Evolutionary conservation across 768 basidiomycete genomes (phyloP), one percentile per base, ranked within the genome.

Genomic region (Strobilomyces dryophilus): DNA sequence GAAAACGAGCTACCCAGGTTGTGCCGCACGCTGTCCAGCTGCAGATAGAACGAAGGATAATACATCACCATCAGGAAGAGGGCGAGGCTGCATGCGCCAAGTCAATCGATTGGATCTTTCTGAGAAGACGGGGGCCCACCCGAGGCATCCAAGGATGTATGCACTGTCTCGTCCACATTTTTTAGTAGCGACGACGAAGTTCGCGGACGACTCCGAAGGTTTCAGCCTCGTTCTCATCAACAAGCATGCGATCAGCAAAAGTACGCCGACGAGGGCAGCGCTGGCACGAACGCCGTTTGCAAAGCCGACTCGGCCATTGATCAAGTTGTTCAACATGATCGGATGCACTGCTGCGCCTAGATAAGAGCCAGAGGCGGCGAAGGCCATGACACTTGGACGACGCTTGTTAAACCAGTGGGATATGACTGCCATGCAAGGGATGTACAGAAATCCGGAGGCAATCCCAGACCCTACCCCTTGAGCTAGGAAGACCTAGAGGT

Each of bases 41-140:
- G 84, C 20, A 85, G 66, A 60, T 81, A 84, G 67, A 82, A 84
- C 26, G 81, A 68, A 1, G 82, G 81, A 52, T 78, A 80, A 58
- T 76, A 83, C 35, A 81, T 64, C 1, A 76, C 79, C 4, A 72
- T 55, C n/a, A 75, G 61, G 24, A 71, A 72, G 32, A 75, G 51
- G 11, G 60, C 18, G 37, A 69, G 55, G 5, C 67, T 71, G 14
- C n/a, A n/a, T 8, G 14, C 1, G 5, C 26, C 7, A 31, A 26
- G 51, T 55, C 41, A 52, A 24, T 36, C 6, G 12, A 27, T 11
- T 21, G 5, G 5, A 12, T 12, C 32, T 8, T 37, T 6, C n/a
- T n/a, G 1, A 24, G 41, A 20, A 4, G 10, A 1, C n/a, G 14
- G n/a, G 1, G 26, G 51, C 61, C 41, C 47, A 63, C 66, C 67